Evolutionary conservation across 306 rosid species (phyloP), one percentile per base, ranked within the genome.

Genomic region (Herpetospermum pedunculosum): DNA sequence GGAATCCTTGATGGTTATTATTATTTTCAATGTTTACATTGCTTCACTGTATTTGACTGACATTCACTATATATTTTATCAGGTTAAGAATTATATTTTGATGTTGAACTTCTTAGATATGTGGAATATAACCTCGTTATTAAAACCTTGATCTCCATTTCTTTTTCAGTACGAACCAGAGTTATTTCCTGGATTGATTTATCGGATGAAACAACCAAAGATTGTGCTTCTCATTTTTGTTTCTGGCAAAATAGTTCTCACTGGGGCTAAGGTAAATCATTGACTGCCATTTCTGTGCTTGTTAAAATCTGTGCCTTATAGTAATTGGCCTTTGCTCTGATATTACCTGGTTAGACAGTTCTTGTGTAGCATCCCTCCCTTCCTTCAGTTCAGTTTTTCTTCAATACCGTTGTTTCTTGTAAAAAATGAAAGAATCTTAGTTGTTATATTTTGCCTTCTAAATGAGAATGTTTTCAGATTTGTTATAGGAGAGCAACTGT

Each of bases 191-290:
- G 99, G 99, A 34, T 79, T 94, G 83, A 94, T 94, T 67, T 94
- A 94, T 74, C 88, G 96, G 28, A 94, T 94, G 99, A 94, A 91
- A 85, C 96, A 91, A 75, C 97, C 99, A 0, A 94, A 94, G 85
- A 91, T 94, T 72, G 99, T 94, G 78, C 87, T 94, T 75, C 96
- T 94, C 21, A 91, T 94, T 54, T 91, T 94, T 48, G 97, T 94
- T 26, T 94, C 97, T 4, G 99, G 97, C 34, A 94, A 94, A 86
- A 94, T 94, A 79, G 96, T 94, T 73, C 92, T 89, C 23, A 94
- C 99, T 12, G 97, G 97, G 62, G 99, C 99, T 2, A 94, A 94
- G 99, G 99, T 94, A 81, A 80, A 48, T 58, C 55, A 8, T 74
- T 35, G n/a, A 2, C 23, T 57, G 7, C 46, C 41, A 23, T 70